A percentile compares a stretch with the other conserved stretches of the same genome.
Evolutionary conservation across 164 flowering plant species (phyloP).

Genomic region (Magnolia changhungtana): DNA sequence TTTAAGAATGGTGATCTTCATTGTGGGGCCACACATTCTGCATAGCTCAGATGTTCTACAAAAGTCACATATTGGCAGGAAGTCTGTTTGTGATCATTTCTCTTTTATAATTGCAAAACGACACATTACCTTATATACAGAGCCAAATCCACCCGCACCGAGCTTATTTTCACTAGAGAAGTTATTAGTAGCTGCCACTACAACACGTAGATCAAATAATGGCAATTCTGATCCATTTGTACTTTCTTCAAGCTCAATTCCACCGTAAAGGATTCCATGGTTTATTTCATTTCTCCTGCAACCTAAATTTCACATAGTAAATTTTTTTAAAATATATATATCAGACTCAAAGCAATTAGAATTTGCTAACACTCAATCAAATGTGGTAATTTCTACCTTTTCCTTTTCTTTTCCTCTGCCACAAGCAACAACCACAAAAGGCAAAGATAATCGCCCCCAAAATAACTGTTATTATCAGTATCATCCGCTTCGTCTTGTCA

Average conservation of each 20-base stretch:
- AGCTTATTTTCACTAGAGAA: slow-evolving; percentile 9
- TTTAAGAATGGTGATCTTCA: background rate
- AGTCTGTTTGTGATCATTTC: background rate
- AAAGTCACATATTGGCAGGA: too few species aligned
- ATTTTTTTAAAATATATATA: background rate
- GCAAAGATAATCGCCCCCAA: slow-evolving; percentile 25
- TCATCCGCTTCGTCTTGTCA: background rate
- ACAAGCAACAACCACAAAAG: slow-evolving; percentile 20
- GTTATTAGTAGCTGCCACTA: slow-evolving; percentile 3
- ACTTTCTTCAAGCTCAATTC: slow-evolving; percentile 17
- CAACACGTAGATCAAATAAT: background rate
- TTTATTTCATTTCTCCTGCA: slow-evolving; percentile 4
- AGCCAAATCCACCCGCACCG: slow-evolving; percentile 12
- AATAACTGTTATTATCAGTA: slow-evolving; percentile 4
- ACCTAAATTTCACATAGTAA: slow-evolving; percentile 18
- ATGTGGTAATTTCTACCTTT: slow-evolving; percentile 5
- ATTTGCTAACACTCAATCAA: slow-evolving; percentile 23
- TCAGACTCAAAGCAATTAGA: slow-evolving; percentile 12
- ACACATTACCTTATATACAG: slow-evolving; percentile 5
- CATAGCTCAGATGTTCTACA: too few species aligned
- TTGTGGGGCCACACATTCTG: too few species aligned
- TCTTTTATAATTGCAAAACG: background rate
- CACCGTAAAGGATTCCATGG: background rate
- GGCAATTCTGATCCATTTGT: background rate
- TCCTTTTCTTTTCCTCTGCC: slow-evolving; percentile 13